Conservation (phyloP, 148 eudicot genomes). For the Nepenthes gracilis region DNA sequence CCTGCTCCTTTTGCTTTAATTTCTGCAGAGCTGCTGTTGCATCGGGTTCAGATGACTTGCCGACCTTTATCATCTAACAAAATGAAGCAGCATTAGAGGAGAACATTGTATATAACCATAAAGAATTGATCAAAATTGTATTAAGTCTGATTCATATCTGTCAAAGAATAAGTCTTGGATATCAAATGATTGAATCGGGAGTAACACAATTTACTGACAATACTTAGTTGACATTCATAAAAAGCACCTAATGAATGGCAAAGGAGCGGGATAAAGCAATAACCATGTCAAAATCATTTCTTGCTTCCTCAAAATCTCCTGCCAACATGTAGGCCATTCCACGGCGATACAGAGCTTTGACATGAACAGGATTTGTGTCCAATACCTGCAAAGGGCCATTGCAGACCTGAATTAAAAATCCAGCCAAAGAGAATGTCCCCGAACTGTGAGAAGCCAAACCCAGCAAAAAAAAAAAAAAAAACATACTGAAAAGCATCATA, state of each 20-base stretch:
- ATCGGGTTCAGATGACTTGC: constrained; percentile 81
- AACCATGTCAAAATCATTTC: constrained; percentile 79
- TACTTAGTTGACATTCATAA: no score
- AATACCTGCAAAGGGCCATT: constrained; percentile 43
- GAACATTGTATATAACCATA: no score
- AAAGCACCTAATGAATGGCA: background rate
- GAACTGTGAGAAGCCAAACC: no score
- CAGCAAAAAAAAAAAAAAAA: no score
- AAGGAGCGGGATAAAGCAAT: background rate
- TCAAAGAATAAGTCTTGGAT: no score
- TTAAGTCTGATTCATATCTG: no score
- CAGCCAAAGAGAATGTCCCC: no score
- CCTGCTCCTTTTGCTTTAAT: constrained; percentile 91
- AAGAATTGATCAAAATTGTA: no score
- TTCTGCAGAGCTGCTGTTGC: constrained; percentile 82
- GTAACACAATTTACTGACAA: no score
- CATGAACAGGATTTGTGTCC: constrained; percentile 81
- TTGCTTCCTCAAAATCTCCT: constrained; percentile 92
- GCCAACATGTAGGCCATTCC: constrained; percentile 91
- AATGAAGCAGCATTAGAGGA: constrained; percentile 4
- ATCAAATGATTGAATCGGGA: no score
- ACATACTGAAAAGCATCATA: no score
- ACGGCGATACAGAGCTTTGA: constrained; percentile 89
- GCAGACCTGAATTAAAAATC: background rate
- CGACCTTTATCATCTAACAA: constrained; percentile 65